Conservation (phyloP, 345 rosid genomes). For the Salix exigua region DNA sequence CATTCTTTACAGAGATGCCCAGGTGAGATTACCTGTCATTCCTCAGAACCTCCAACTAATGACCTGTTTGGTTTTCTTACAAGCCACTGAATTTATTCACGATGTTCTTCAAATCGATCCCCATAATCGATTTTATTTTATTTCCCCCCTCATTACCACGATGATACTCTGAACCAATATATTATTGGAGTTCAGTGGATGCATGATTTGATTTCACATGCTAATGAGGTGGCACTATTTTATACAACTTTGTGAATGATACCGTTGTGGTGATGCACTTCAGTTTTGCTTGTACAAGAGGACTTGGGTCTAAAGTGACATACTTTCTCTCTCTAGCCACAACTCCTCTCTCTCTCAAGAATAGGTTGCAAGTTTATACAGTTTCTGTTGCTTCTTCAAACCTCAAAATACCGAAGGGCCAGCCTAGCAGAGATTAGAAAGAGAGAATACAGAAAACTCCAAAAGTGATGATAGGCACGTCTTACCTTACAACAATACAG, state of each 20-base stretch:
- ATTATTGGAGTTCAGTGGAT: not conserved
- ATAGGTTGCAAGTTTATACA: not conserved
- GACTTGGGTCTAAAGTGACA: not conserved
- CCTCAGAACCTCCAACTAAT: not conserved
- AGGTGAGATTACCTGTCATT: conserved; percentile 15
- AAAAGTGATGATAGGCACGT: conserved; percentile 55
- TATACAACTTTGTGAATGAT: not conserved
- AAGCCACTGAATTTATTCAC: not conserved
- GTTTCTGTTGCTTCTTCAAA: conserved; percentile 30
- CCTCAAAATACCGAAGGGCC: conserved; percentile 15
- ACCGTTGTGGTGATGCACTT: not conserved
- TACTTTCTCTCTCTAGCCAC: conserved; percentile 13
- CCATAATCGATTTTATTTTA: not conserved
- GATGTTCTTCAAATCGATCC: not conserved
- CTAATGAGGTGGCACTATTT: not conserved
- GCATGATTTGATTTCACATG: not conserved
- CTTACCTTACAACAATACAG: conserved; percentile 38
- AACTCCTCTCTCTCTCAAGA: not conserved
- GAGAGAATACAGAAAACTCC: not conserved
- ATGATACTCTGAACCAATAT: not conserved
- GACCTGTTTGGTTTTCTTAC: not conserved
- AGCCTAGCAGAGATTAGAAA: conserved; percentile 16
- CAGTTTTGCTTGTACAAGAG: not conserved
- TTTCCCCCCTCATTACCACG: not conserved
- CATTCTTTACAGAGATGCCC: conserved; percentile 7